Evolutionary conservation across 148 eudicot genomes (phyloP), one percentile per base, ranked within the genome.

Genomic region (Rhododendron vialii): DNA sequence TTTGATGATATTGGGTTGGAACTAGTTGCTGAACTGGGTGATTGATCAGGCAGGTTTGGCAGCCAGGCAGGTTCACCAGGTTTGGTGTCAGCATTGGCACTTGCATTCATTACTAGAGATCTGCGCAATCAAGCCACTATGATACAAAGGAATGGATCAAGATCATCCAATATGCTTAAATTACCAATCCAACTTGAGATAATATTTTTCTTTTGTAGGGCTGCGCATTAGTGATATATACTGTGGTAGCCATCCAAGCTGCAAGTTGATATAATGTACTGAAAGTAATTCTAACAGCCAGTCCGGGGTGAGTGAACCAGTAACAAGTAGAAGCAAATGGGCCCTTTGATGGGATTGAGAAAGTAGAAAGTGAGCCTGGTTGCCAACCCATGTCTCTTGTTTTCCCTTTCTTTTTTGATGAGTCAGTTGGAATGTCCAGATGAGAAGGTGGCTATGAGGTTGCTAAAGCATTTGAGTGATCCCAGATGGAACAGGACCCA

Each of bases 311-410:
- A 67, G 74, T 26, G 74, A 67, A 26, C 33, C 74, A 26, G 35
- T 67, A n/a, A 77, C 43, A 59, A 53, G 73, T 57, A 10, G 33
- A 38, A 82, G 74, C 12, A 61, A 82, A 82, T 36, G 84, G 84
- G 84, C 84, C 84, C 65, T 57, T 24, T 36, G 84, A 82, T 57
- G 69, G 73, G 45, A 82, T 35, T 57, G 71, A 57, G 75, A 13
- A 69, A 69, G 17, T 30, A 26, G 75, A 69, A 28, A 57, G 26
- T 51, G 28, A 35, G 84, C 41, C 48, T 82, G 45, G 84, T 63
- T 71, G 53, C 74, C 75, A 38, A 38, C 71, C 74, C 84, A 82
- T 82, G 20, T 22, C 17, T 20, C 13, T 24, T 82, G 15, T 11
- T 82, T 51, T 48, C 11, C 41, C 0, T 26, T 33, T 78, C 20